Conservation (phyloP, 78 protist genomes). For the Trichosphaerium sp. region DNA sequence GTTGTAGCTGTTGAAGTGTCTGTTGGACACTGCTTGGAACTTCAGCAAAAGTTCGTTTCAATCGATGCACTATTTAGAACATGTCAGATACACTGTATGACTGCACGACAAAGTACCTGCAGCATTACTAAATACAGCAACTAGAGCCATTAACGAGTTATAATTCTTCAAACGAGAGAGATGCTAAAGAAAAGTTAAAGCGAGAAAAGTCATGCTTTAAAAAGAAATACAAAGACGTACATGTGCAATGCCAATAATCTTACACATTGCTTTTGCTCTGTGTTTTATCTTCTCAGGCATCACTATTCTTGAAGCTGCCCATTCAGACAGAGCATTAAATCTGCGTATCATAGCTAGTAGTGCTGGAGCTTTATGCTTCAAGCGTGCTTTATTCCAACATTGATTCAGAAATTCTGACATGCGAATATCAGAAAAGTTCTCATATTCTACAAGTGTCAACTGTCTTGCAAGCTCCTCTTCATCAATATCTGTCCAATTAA, state of each 20-base stretch:
- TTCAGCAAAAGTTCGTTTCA: too few relatives aligned
- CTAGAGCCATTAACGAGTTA: too few relatives aligned
- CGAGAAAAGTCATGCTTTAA: too few relatives aligned
- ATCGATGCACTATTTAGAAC: too few relatives aligned
- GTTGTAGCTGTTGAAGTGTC: too few relatives aligned
- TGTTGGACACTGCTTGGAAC: too few relatives aligned
- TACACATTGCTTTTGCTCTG: background rate
- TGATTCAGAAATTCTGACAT: constrained; percentile 48
- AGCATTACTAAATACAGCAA: too few relatives aligned
- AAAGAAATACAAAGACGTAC: too few relatives aligned
- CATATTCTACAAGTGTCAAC: constrained; percentile 63
- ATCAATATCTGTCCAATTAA: constrained; percentile 38
- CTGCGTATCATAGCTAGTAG: constrained; percentile 10
- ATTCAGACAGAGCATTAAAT: constrained; percentile 11
- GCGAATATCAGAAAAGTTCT: constrained; percentile 35
- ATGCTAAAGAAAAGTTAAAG: too few relatives aligned
- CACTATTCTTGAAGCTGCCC: constrained; percentile 14
- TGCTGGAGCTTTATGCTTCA: constrained; percentile 43
- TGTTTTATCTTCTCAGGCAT: background rate
- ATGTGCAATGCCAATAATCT: background rate
- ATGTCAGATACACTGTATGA: too few relatives aligned
- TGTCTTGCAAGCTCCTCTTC: constrained; percentile 71
- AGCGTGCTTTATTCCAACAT: constrained; percentile 59
- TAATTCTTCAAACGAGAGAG: too few relatives aligned
- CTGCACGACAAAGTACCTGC: too few relatives aligned